Evolutionary conservation across 2,329 filamentous ascomycete species (phyloP).

Genomic region (Aspergillus pseudoglaucus): DNA sequence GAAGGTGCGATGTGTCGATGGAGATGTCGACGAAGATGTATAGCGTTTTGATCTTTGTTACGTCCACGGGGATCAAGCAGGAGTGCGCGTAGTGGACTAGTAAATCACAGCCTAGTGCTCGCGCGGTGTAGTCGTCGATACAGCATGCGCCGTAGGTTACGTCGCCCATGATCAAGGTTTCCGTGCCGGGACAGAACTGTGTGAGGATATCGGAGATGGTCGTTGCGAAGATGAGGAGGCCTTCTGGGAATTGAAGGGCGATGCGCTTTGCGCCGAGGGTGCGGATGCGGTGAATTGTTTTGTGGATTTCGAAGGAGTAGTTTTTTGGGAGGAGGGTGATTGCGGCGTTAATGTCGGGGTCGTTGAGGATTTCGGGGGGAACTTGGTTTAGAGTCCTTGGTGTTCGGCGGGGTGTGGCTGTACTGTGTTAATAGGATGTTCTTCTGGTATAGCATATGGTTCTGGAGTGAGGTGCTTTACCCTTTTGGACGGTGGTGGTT

Average conservation of each 20-base stretch:
- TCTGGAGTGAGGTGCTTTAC: slow-evolving; percentile 14
- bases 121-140: slow-evolving; percentile 95
- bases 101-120: slow-evolving; percentile 87
- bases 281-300: slow-evolving; percentile 92
- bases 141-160: slow-evolving; percentile 98
- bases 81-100: slow-evolving; percentile 96
- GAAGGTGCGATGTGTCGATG: slow-evolving; percentile 82
- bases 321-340: slow-evolving; percentile 85
- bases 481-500: slow-evolving; percentile 47
- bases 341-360: slow-evolving; percentile 78
- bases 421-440: neutral
- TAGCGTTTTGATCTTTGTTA: slow-evolving; percentile 92
- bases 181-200: slow-evolving; percentile 84
- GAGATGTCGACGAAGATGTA: slow-evolving; percentile 98
- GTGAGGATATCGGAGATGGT: slow-evolving; percentile 95
- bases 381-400: slow-evolving; percentile 86
- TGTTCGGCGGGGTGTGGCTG: slow-evolving; percentile 65
- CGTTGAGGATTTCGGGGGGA: slow-evolving; percentile 75
- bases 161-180: slow-evolving; percentile 97
- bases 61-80: slow-evolving; percentile 90
- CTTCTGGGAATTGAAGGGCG: slow-evolving; percentile 95
- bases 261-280: slow-evolving; percentile 72
- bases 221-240: slow-evolving; percentile 87
- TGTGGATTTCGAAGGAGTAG: slow-evolving; percentile 97
- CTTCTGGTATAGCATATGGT: neutral